These are phyloP conservation scores for Metschnikowia corniflorae DNA, from an alignment of 805 yeast genomes.

Conservation along the genomic window DNA sequence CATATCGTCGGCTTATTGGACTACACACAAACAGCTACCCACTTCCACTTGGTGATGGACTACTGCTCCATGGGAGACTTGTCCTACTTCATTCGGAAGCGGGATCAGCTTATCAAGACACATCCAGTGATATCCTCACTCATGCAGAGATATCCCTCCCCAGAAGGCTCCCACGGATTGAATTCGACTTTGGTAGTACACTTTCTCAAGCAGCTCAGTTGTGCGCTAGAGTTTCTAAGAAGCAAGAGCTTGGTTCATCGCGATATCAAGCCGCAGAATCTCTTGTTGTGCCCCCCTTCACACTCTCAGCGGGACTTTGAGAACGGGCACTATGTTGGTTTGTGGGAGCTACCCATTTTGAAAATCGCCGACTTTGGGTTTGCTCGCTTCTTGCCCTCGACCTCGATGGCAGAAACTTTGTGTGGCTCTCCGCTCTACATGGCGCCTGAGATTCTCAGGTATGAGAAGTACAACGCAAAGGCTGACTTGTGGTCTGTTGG, in stretches of 20 bases:
- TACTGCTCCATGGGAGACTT: conserved; percentile 94
- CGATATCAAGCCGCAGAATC: conserved; percentile 92
- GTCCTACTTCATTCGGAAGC: conserved; percentile 76
- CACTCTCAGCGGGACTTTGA: conserved; percentile 60
- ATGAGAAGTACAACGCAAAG: conserved; percentile 94
- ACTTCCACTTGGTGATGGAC: conserved; percentile 92
- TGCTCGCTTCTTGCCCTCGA: conserved; percentile 89
- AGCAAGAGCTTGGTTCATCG: conserved; percentile 85
- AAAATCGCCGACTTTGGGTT: conserved; percentile 98
- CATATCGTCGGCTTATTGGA: conserved; percentile 88
- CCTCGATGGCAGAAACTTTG: conserved; percentile 92
- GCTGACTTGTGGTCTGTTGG: conserved; percentile 99
- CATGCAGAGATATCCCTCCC: conserved; percentile 79
- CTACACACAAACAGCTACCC: conserved; percentile 69
- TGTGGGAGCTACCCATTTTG: conserved; percentile 84
- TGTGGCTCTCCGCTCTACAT: conserved; percentile 97
- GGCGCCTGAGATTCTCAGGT: conserved; percentile 96
- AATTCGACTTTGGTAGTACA: conserved; percentile 76
- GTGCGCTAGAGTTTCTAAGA: conserved; percentile 80
- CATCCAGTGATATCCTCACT: conserved; percentile 78
- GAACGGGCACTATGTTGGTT: conserved; percentile 61
- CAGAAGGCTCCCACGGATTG: conserved; percentile 72
- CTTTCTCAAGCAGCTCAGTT: conserved; percentile 80
- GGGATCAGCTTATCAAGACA: conserved; percentile 64
- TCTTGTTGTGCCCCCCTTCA: conserved; percentile 77